Base-by-base conservation (phyloP, 768 basidiomycete species). In the Trametes meyenii region DNA sequence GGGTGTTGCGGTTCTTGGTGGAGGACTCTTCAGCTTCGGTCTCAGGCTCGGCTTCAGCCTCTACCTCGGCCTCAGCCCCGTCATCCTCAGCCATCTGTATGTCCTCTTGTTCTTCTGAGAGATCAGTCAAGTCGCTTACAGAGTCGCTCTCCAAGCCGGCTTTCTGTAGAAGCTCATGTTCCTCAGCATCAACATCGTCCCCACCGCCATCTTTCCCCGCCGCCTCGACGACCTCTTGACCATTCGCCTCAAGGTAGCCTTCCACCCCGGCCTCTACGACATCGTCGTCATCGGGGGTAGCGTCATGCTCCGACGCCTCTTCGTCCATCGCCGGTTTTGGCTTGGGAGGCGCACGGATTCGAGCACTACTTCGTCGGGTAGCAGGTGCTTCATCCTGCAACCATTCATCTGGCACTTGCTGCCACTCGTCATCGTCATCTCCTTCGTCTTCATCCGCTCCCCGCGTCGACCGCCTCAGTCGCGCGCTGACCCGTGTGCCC, bases 341-440 rank as follows among this genome's bases (percentile, higher is more conserved):
- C 64, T 69, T 69, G 44, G 54, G 56, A 53, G 49, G 69, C 46
- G 55, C 66, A 21, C 67, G 68, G 5, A 45, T 53, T 5, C 60
- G 39, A 1, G 61, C 45, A 43, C 51, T 58, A 12, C 24, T 54
- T 21, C 63, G 53, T 12, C 62, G 39, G 29, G n/a, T 33, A 5
- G 52, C 14, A 36, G 61, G 23, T 12, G 49, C 53, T 13, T 45
- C 35, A 14, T 73, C 73, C 19, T 69, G 69, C 60, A 88, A 68
- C 91, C 90, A 93, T 68, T 90, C 90, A 10, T 86, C 81, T 0
- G 92, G 92, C 24, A 94, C 81, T 58, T 83, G 78, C 73, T 94
- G 89, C 92, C 91, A 94, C 66, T 84, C 87, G 3, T 78, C 77
- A 12, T 85, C 86, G 14, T 67, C 72, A n/a, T 84, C 78, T 13